phyloP scores from a whole-genome alignment of 305 asterid species.

The Petunia hybrid region DNA sequence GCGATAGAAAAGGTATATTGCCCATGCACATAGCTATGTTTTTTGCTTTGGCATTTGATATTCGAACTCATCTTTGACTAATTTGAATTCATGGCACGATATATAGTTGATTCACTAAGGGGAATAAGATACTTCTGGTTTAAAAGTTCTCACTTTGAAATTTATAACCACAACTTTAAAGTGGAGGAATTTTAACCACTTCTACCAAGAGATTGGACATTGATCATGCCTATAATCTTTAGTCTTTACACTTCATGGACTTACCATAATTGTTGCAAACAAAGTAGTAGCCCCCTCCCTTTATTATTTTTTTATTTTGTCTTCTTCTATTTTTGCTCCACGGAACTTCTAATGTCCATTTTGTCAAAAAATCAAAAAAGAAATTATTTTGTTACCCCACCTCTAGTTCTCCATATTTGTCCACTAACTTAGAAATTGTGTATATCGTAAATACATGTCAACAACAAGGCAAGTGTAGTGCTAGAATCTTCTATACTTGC shows the following conservation, averaged over 20 bases:
- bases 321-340: slow-evolving; percentile 15
- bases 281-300: not conserved
- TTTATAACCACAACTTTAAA: no score
- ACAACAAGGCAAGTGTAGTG: not conserved
- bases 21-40: not conserved
- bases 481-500: not conserved
- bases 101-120: not conserved
- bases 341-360: not conserved
- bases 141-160: not conserved
- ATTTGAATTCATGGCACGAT: not conserved
- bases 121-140: not conserved
- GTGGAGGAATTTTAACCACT: not conserved
- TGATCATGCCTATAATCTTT: not conserved
- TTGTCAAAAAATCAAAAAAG: no score
- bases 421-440: not conserved
- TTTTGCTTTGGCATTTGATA: no score
- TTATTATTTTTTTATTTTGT: no score
- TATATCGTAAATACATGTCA: not conserved
- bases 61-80: not conserved
- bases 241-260: not conserved
- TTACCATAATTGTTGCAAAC: not conserved
- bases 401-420: not conserved
- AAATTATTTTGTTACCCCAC: no score
- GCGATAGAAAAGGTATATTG: not conserved
- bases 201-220: not conserved